Percentiles rank a stretch among this genome's conserved stretches.
phyloP scores from a whole-genome alignment of 305 asterid genomes.

The Plantago coronopus region DNA sequence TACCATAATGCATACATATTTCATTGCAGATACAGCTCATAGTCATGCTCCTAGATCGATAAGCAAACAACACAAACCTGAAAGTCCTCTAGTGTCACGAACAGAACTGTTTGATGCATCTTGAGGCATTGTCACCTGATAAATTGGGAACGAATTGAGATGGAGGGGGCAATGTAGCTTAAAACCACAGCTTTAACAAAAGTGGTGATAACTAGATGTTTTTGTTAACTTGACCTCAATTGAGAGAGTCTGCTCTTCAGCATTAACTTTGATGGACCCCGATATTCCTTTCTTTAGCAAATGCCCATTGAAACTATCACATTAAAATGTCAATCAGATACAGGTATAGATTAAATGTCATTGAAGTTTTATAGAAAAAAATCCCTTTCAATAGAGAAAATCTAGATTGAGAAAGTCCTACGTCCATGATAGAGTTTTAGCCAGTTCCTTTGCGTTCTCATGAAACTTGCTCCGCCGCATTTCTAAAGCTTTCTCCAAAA shows the following conservation, averaged over 20 bases:
- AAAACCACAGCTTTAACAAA: constrained; percentile 5
- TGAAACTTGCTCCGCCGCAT: constrained; percentile 62
- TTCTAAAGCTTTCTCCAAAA: constrained; percentile 56
- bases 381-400: constrained; percentile 13
- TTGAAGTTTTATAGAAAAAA: constrained; percentile 15
- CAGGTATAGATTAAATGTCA: constrained; percentile 16
- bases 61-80: constrained; percentile 51
- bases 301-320: constrained; percentile 77
- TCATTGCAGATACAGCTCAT: background rate
- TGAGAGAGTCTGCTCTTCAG: constrained; percentile 81
- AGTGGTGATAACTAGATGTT: constrained; percentile 15
- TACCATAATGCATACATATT: too few species aligned
- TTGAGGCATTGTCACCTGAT: constrained; percentile 93
- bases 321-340: constrained; percentile 26
- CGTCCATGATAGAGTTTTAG: constrained; percentile 90
- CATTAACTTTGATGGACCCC: constrained; percentile 71
- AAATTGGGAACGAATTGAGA: constrained; percentile 20
- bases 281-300: constrained; percentile 85
- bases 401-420: constrained; percentile 38
- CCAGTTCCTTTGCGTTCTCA: constrained; percentile 63
- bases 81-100: constrained; percentile 92
- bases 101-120: constrained; percentile 82
- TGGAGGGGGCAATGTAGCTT: constrained; percentile 15
- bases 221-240: constrained; percentile 57
- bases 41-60: constrained; percentile 17